These are phyloP conservation scores for Gonium pectorale DNA, from an alignment of 139 green algal genomes.

Conservation along the genomic window DNA sequence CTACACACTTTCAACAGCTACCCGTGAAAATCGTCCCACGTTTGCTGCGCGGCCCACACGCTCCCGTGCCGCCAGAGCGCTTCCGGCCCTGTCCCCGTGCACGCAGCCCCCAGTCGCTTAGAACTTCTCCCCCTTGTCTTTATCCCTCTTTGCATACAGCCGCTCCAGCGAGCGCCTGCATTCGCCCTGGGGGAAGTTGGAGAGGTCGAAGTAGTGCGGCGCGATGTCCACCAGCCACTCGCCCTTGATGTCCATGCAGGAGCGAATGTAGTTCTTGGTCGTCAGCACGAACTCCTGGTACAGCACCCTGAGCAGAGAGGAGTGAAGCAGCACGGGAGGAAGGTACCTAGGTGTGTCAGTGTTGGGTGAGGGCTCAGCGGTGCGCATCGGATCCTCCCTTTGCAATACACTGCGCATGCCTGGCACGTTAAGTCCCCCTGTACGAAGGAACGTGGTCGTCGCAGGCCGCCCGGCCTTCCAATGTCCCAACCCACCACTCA, in stretches of 20 bases:
- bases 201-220: slow-evolving; percentile 97
- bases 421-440: too few relatives aligned
- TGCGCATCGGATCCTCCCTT: too few relatives aligned
- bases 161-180: slow-evolving; percentile 87
- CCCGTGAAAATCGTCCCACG: too few relatives aligned
- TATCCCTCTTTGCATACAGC: slow-evolving; percentile 78
- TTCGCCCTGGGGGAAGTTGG: slow-evolving; percentile 94
- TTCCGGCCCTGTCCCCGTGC: neutral
- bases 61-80: neutral
- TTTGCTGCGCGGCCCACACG: too few relatives aligned
- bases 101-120: neutral
- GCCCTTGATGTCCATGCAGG: slow-evolving; percentile 91
- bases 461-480: neutral
- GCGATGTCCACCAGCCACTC: slow-evolving; percentile 97
- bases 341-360: too few relatives aligned
- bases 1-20: too few relatives aligned
- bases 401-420: too few relatives aligned
- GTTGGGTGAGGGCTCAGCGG: too few relatives aligned
- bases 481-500: slow-evolving; percentile 60
- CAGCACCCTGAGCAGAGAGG: slow-evolving; percentile 77
- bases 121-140: slow-evolving; percentile 19
- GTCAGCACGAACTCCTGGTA: slow-evolving; percentile 99
- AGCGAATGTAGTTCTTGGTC: slow-evolving; percentile 97
- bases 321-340: neutral
- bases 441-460: too few relatives aligned